Evolutionary conservation across 1,139 yeast species (phyloP), one percentile per base, ranked within the genome.

Genomic region (Suhomyces choctaworum): DNA sequence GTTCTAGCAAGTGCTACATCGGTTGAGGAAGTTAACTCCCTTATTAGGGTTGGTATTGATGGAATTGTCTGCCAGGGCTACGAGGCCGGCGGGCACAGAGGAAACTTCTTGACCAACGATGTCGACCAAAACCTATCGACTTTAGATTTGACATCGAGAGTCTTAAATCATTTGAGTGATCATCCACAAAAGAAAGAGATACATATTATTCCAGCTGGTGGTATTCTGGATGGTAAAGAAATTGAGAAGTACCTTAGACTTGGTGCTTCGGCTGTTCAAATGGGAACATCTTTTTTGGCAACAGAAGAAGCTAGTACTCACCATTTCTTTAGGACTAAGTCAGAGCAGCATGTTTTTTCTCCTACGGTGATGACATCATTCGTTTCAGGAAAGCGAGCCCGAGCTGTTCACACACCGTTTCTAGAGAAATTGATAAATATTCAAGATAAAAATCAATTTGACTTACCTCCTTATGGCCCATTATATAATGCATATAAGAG

Each of bases 11-110:
- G 68, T 6, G 72, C 66, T 0, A 74, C 79, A 0, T 66, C 67
- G 3, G 45, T 66, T 0, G 45, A 48, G 2, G 80, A 75, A 46
- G 72, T 70, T 0, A 26, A 46, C 12, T 30, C 46, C 10, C 45
- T 60, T 5, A 16, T 54, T 4, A 51, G 51, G 0, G 28, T 44
- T 1, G 62, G 59, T 0, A 60, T 63, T 7, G 72, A 70, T 45
- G 78, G 74, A 3, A 51, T 73, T 5, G 54, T 70, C 3, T 54
- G 66, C 22, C 80, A 75, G 51, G 79, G 80, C 0, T 66, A 60
- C 48, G 79, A 73, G 47, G 80, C 80, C 3, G 80, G 80, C 27
- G 80, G 80, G 0, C 80, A 75, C 46, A 50, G 80, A 24, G 80
- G 80, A 2, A 66, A 64, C 43, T 73, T 66, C 39, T 42, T 61